Base-by-base conservation (phyloP, 1,284 basidiomycete genomes). In the Sporisorium exsertum region DNA sequence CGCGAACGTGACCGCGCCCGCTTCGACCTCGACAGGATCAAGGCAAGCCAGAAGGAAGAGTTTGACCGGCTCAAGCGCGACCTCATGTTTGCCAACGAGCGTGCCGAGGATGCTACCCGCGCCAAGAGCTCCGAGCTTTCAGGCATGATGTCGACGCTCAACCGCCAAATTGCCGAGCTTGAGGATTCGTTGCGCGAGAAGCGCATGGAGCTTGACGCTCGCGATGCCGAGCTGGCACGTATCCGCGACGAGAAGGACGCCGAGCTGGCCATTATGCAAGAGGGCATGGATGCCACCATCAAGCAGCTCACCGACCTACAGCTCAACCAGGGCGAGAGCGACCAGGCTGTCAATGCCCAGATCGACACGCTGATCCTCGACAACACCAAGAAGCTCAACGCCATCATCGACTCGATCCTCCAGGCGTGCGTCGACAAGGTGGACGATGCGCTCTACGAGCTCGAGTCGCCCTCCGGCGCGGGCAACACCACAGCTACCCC, bases 381-480 rank as follows among this genome's bases (percentile, higher is more conserved):
- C 86, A 94, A 97, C 85, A 90, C 94, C 85, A 98, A 97, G 89
- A 97, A 98, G 87, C 89, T 99, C 81, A 99, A 99, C 87, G 91
- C 94, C 79, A 97, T 99, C 86, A 98, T 99, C 83, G 94, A 99
- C 87, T 99, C 97, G 4, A 98, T 99, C 84, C 88, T 99, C 35
- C 79, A 97, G 86, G 93, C 94, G 10, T 98, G 96, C 84, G 93
- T 96, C 40, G 93, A 96, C 79, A 98, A 98, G 87, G 91, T 99
- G 52, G 97, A 99, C 82, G 96, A 98, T 85, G 91, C 94, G 4
- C 93, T 98, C 80, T 99, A 98, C 87, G 95, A 98, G 86, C 90
- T 99, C 58, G 96, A 99, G 87, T 95, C 95, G 7, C 94, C 95
- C 10, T 92, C 93, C 46, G 93, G 95, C 79, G 91, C 92, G 8